These are phyloP conservation scores for Panicum hallii DNA, from an alignment of 202 grass and related monocot genomes.

Conservation along the genomic window DNA sequence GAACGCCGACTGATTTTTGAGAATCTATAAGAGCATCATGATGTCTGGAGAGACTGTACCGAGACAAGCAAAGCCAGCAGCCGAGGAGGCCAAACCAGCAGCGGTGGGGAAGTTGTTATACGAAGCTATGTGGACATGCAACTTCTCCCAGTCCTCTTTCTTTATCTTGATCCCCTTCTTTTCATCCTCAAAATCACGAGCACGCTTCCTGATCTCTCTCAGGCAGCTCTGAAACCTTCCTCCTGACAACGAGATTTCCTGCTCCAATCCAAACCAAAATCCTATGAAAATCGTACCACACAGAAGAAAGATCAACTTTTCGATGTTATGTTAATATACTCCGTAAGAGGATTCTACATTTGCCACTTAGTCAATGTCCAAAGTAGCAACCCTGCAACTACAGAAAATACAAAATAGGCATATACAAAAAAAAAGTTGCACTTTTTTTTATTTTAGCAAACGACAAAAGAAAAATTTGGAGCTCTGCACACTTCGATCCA, in stretches of 20 bases:
- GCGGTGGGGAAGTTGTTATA: slow-evolving; percentile 94
- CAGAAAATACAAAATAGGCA: neutral
- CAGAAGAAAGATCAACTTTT: neutral
- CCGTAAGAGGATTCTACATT: neutral
- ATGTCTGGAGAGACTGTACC: slow-evolving; percentile 49
- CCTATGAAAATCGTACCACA: neutral
- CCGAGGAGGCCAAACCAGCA: slow-evolving; percentile 90
- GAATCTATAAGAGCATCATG: neutral
- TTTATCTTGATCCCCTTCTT: slow-evolving; percentile 70
- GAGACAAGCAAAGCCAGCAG: slow-evolving; percentile 88
- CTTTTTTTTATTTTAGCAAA: neutral
- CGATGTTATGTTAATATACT: neutral
- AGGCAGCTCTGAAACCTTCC: slow-evolving; percentile 87
- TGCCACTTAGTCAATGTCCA: neutral
- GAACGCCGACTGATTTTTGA: neutral
- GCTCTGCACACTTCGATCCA: neutral
- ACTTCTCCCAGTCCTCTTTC: slow-evolving; percentile 83
- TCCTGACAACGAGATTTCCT: slow-evolving; percentile 76
- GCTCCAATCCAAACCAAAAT: slow-evolving; percentile 43
- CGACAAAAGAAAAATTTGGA: neutral
- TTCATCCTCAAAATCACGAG: slow-evolving; percentile 66
- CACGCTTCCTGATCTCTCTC: slow-evolving; percentile 77
- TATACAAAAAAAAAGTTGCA: neutral
- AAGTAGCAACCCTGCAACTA: neutral
- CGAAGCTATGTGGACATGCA: slow-evolving; percentile 85